Conservation (phyloP, 345 rosid genomes). For the Rhodomyrtus tomentosa region DNA sequence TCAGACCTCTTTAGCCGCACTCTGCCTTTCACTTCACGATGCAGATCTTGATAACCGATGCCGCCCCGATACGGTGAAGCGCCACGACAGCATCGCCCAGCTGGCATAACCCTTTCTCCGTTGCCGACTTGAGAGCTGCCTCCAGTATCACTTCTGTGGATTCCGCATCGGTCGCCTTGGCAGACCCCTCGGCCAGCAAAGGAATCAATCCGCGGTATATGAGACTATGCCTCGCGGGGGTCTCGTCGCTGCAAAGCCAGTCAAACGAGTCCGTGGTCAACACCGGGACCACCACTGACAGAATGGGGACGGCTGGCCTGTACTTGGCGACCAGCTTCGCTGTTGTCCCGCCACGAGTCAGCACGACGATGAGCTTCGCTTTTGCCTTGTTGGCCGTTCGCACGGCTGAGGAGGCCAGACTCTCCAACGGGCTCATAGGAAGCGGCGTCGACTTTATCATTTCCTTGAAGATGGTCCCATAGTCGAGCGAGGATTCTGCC, state of each 20-base stretch:
- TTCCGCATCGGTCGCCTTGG: conserved; percentile 9
- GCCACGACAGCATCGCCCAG: conserved; percentile 6
- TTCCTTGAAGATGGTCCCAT: conserved; percentile 6
- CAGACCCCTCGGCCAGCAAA: conserved; percentile 6
- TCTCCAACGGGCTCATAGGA: conserved; percentile 12
- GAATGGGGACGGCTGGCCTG: conserved; percentile 9
- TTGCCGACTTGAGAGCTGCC: conserved; percentile 6
- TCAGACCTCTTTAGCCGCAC: not conserved
- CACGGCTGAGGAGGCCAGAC: conserved; percentile 9
- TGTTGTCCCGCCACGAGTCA: conserved; percentile 11
- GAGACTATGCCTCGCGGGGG: conserved; percentile 12
- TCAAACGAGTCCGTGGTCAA: conserved; percentile 7
- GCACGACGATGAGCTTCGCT: conserved; percentile 9
- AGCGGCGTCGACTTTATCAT: conserved; percentile 9
- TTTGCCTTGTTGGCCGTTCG: conserved; percentile 10
- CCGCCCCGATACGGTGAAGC: conserved; percentile 8
- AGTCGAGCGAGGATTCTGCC: conserved; percentile 13
- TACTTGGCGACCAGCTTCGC: conserved; percentile 14
- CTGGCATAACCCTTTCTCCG: not conserved
- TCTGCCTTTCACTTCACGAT: not conserved
- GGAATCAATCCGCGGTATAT: conserved; percentile 8
- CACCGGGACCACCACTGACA: conserved; percentile 9
- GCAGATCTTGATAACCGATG: conserved; percentile 11
- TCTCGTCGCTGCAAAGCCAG: conserved; percentile 10
- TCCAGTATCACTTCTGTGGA: conserved; percentile 8